Conservation (phyloP, 768 basidiomycete genomes). For the Suillus lakei region DNA sequence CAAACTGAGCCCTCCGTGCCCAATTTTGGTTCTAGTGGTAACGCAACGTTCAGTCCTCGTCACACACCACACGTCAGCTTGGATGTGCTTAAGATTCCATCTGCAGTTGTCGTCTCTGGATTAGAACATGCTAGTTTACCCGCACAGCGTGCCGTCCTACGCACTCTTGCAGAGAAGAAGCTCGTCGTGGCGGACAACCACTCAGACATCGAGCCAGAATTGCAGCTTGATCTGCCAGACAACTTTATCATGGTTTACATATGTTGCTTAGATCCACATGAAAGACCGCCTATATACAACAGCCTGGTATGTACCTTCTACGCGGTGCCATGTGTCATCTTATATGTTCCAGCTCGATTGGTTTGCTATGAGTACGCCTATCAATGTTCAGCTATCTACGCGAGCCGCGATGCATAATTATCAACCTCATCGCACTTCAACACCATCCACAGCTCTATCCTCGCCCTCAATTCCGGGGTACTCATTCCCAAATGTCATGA, state of each 20-base stretch:
- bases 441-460: conserved; percentile 29
- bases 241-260: conserved; percentile 77
- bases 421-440: conserved; percentile 32
- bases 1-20: conserved; percentile 21
- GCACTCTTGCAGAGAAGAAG: conserved; percentile 54
- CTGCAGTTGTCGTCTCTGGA: conserved; percentile 69
- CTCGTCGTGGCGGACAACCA: conserved; percentile 44
- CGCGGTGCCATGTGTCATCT: conserved; percentile 8
- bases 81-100: conserved; percentile 46
- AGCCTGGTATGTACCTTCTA: conserved; percentile 56
- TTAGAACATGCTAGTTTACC: conserved; percentile 62
- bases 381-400: conserved; percentile 51
- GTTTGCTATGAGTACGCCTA: conserved; percentile 76
- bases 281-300: conserved; percentile 69
- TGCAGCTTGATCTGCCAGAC: conserved; percentile 50
- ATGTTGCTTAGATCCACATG: conserved; percentile 63
- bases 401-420: conserved; percentile 38
- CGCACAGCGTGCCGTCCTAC: conserved; percentile 62
- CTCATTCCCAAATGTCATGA: conserved; percentile 22
- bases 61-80: conserved; percentile 21
- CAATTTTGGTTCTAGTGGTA: conserved; percentile 16
- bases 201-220: conserved; percentile 3
- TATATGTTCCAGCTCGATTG: conserved; percentile 61
- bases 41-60: conserved; percentile 9
- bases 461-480: conserved; percentile 37